Base-by-base conservation (phyloP, 805 yeast genomes). In the Candida railenensis region DNA sequence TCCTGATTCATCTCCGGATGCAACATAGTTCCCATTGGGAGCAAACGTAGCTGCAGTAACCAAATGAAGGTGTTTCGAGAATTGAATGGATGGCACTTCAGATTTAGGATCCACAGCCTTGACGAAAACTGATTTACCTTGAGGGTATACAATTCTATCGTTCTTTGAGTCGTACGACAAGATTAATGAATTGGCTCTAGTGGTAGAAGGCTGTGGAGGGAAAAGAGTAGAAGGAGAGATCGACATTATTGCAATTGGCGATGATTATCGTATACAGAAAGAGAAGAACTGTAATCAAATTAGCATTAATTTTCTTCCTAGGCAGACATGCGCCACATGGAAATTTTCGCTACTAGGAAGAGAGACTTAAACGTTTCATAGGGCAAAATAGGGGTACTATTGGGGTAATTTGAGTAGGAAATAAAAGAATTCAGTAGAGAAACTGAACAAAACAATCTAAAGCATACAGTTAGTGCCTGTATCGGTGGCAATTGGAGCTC, bases 1-100 rank as follows among this genome's bases (percentile, higher is more conserved):
- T 22, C 99, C 99, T n/a, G 84, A 67, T 54, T 82, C 89, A 61
- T 92, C 99, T 40, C 96, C 98, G 2, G 96, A 85, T 1, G 96
- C 97, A 25, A 92, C 71, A 66, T 88, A 92, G 65, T 76, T 85
- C 1, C 99, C 97, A 11, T 90, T 83, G 1, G 98, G 96, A 1
- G 96, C 75, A 63, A 94, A 89, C 40, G 81, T 79, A 14, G 94
- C 97, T 2, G 85, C 96, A 0, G 96, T 87, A 34, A 95, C 89
- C 19, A 79, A 67, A 36, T 73, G 71, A 32, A 77, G 76, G 65
- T 92, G 98, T 40, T 80, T 84, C 8, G 78, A 78, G 69, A 85
- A 92, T 59, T 89, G 96, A n/a, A 52, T 55, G 1, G 74, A 60
- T 9, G 81, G 68, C 32, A 67, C 58, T 3, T 65, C 57, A 2